Evolutionary conservation across 2,329 filamentous ascomycete genomes (phyloP), one percentile per base, ranked within the genome.

Genomic region (Aspergillus eucalypticola): DNA sequence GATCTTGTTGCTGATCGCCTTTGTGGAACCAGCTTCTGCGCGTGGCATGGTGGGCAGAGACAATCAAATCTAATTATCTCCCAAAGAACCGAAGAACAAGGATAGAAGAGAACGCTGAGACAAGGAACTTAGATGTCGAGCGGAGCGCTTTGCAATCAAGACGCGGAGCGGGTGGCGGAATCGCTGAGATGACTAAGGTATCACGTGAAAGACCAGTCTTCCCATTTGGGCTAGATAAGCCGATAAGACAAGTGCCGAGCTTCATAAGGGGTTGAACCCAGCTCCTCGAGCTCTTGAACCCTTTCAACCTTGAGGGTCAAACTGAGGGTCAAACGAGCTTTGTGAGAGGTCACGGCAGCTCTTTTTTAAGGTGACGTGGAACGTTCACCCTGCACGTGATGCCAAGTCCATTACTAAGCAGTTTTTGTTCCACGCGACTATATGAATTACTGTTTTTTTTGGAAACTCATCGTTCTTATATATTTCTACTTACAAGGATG

Each of bases 11-110:
- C 86, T 87, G 61, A 98, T 84, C 75, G 91, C 86, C 79, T 97
- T 98, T n/a, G 89, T 92, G 59, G 89, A 91, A 64, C 95, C 95
- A 56, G 91, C 88, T 81, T 98, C 95, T 70, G 95, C 95, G 81
- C 91, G 91, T 56, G 89, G 89, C 94, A 98, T 98, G 55, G 74
- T 89, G 80, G 19, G 29, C 25, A 27, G 17, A 17, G 11, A 10
- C 8, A 3, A 42, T 3, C 15, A n/a, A 10, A 10, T 19, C 41
- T 8, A 0, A 32, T 8, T 2, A 11, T 10, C 17, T 17, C 15
- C 3, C 8, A 15, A 0, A 23, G 19, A 19, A 21, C 8, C 3
- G 17, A 29, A n/a, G 11, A 29, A 15, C 0, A 29, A 8, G 13
- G 23, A 21, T 11, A 21, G 41, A 42, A 19, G 8, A 10, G 41